Evolutionary conservation across 768 basidiomycete genomes (phyloP).

Genomic region (Hericium erinaceus): DNA sequence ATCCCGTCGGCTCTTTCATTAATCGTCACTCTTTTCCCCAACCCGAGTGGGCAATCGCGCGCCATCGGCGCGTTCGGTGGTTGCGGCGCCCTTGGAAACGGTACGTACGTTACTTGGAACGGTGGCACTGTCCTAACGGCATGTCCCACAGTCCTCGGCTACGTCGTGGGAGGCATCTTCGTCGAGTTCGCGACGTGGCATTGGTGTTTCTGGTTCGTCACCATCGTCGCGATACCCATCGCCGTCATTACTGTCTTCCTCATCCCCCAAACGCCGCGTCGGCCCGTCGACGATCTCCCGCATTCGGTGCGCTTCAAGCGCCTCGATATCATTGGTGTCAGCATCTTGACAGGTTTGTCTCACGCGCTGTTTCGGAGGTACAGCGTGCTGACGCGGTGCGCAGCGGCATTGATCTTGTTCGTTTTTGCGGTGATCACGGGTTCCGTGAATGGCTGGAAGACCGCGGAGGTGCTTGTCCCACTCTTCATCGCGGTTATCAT

Average conservation of each 20-base stretch:
- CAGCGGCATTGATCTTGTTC: slow-evolving; percentile 25
- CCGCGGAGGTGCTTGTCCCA: slow-evolving; percentile 31
- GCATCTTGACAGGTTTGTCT: slow-evolving; percentile 23
- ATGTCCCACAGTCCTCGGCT: slow-evolving; percentile 20
- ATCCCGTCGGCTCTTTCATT: slow-evolving; percentile 34
- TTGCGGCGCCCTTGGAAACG: slow-evolving; percentile 36
- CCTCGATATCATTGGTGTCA: slow-evolving; percentile 28
- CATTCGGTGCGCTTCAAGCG: slow-evolving; percentile 15
- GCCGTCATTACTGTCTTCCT: slow-evolving; percentile 22
- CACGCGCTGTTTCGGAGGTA: neutral
- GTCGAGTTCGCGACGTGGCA: slow-evolving; percentile 28
- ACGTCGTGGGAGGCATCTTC: slow-evolving; percentile 29
- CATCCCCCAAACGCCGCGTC: slow-evolving; percentile 19
- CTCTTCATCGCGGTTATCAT: slow-evolving; percentile 32
- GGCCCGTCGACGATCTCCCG: neutral
- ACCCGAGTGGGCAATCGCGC: slow-evolving; percentile 31
- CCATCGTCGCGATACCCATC: slow-evolving; percentile 28
- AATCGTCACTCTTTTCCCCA: slow-evolving; percentile 38
- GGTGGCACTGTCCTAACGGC: neutral
- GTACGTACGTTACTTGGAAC: slow-evolving; percentile 12
- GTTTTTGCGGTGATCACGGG: slow-evolving; percentile 30
- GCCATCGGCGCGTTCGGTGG: slow-evolving; percentile 37
- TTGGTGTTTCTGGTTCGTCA: slow-evolving; percentile 40
- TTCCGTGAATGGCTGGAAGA: slow-evolving; percentile 32
- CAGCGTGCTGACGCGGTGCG: neutral